These are phyloP conservation scores for Rhodotorula sp. DNA, from an alignment of 1,284 basidiomycete genomes.

Conservation along the genomic window DNA sequence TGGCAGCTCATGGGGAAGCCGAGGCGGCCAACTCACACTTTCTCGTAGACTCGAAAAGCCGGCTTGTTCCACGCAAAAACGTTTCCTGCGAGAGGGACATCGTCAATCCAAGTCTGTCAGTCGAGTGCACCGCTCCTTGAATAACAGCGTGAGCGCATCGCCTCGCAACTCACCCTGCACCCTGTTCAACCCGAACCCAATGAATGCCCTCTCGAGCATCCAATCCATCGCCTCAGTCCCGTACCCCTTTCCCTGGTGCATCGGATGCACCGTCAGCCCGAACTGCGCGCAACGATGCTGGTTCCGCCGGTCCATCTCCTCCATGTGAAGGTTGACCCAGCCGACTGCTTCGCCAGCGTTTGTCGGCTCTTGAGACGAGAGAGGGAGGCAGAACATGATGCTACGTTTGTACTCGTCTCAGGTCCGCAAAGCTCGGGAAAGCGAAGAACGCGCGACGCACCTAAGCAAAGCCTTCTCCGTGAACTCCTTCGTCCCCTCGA, in stretches of 20 bases:
- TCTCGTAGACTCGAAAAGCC: conserved; percentile 11
- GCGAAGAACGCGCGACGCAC: background rate
- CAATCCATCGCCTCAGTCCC: conserved; percentile 15
- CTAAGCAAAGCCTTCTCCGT: background rate
- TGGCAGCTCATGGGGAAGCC: background rate
- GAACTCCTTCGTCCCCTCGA: conserved; percentile 1
- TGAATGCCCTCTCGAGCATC: conserved; percentile 13
- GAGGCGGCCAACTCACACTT: conserved; percentile 1
- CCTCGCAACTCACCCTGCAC: background rate
- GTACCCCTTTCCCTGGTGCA: conserved; percentile 17
- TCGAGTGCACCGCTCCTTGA: background rate
- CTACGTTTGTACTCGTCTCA: background rate
- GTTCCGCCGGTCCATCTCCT: background rate
- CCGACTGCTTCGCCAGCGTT: background rate
- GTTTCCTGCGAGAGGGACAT: background rate
- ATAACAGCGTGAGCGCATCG: no score
- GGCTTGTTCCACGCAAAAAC: conserved; percentile 16
- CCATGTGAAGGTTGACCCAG: background rate
- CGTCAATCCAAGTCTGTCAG: background rate
- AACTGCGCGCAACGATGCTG: background rate
- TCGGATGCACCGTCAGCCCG: background rate
- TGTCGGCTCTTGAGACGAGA: background rate
- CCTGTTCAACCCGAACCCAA: conserved; percentile 8
- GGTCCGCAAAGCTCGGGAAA: background rate
- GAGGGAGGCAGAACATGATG: background rate